A percentile compares a stretch with the other conserved stretches of the same genome.
Conservation (phyloP, 495 filamentous ascomycete species). For the Tuber aestivum region DNA sequence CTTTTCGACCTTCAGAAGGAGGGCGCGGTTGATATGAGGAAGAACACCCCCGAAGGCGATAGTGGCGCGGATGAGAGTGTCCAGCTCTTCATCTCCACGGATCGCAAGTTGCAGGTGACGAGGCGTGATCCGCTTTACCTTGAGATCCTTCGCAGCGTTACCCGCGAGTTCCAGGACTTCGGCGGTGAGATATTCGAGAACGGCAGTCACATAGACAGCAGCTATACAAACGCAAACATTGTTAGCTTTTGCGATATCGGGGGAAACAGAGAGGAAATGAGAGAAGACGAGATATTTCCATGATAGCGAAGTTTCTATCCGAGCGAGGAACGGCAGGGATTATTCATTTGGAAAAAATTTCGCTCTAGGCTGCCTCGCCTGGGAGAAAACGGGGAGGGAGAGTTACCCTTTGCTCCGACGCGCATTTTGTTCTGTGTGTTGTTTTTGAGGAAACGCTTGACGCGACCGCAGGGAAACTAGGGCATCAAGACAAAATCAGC, state of each 20-base stretch:
- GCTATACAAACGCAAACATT: slow-evolving; percentile 46
- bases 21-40: slow-evolving; percentile 95
- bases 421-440: slow-evolving; percentile 99
- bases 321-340: not conserved
- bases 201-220: slow-evolving; percentile 95
- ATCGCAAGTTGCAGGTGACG: slow-evolving; percentile 97
- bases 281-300: slow-evolving; percentile 1
- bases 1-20: slow-evolving; percentile 97
- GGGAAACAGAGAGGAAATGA: slow-evolving; percentile 3
- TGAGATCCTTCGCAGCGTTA: slow-evolving; percentile 97
- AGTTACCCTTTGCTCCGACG: slow-evolving; percentile 83
- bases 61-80: slow-evolving; percentile 93
- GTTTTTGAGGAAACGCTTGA: slow-evolving; percentile 99
- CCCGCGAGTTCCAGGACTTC: slow-evolving; percentile 98
- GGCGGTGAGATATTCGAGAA: slow-evolving; percentile 95
- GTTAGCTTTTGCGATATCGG: slow-evolving; percentile 10
- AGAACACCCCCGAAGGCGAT: slow-evolving; percentile 98
- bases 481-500: slow-evolving; percentile 42
- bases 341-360: not conserved
- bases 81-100: slow-evolving; percentile 95
- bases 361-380: not conserved
- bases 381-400: not conserved
- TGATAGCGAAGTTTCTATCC: not conserved
- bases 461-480: slow-evolving; percentile 98
- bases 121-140: slow-evolving; percentile 99